Evolutionary conservation across 768 basidiomycete species (phyloP), one percentile per base, ranked within the genome.

Genomic region (Goffeauzyma gilvescens): DNA sequence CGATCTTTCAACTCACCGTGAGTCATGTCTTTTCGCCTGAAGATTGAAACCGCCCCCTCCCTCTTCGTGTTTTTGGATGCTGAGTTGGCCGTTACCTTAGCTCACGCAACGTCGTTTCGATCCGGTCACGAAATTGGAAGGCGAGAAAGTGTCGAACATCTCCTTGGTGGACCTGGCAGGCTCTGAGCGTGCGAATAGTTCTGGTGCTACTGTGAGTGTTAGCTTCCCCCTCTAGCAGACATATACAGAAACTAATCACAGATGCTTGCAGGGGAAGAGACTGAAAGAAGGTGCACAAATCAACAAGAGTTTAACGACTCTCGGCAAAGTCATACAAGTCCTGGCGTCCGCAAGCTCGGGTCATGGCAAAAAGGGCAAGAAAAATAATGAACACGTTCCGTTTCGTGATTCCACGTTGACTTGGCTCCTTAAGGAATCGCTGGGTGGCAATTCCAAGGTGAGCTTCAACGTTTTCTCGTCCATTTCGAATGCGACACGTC

Each of bases 121-220:
- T 54, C 67, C 69, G 8, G 72, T 71, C 32, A 85, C 85, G 1
- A 83, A 83, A 53, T 69, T 98, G 63, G 81, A 82, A 53, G 90
- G 87, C 1, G 93, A 98, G 66, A 98, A 96, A 63, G 93, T 95
- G n/a, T 95, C 90, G 10, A 79, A 90, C 38, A 96, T 98, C 60
- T 90, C 76, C 75, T 68, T 98, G 50, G 84, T 98, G 48, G 90
- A 98, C 69, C 71, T 98, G 52, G 90, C 90, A 22, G 90, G 90
- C 53, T 89, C 85, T 9, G 90, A 98, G 64, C 73, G 90, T 50
- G 93, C 93, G 14, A 93, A 93, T 55, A 89, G 87, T 9, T 96
- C 93, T 9, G 93, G 93, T 28, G 93, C 93, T 24, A 96, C 93
- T 0, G 59, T 56, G 28, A 14, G 55, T 38, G 10, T 21, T 21